phyloP scores from a whole-genome alignment of 1,139 yeast species.

The Candida sojae region DNA sequence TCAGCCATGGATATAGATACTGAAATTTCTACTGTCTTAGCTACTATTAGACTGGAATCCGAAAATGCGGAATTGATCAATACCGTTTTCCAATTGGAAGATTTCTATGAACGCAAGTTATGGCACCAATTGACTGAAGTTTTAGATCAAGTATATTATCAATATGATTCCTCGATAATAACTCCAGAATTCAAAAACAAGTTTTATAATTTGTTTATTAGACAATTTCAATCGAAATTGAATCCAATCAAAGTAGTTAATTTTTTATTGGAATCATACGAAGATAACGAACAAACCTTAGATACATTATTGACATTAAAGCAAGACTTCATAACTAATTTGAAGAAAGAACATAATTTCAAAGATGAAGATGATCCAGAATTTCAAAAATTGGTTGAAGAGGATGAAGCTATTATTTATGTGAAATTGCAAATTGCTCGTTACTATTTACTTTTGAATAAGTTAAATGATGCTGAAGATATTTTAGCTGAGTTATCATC shows the following conservation, averaged over 20 bases:
- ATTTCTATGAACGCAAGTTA: constrained; percentile 79
- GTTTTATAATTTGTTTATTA: constrained; percentile 71
- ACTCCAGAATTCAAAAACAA: constrained; percentile 58
- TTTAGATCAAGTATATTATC: constrained; percentile 57
- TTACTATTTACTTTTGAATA: constrained; percentile 57
- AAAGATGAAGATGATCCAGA: constrained; percentile 33
- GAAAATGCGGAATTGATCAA: constrained; percentile 59
- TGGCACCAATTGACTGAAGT: constrained; percentile 77
- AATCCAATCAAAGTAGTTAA: constrained; percentile 79
- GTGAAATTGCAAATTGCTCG: constrained; percentile 80
- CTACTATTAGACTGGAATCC: constrained; percentile 68
- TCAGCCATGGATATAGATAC: constrained; percentile 41
- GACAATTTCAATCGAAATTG: constrained; percentile 66
- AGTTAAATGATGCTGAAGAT: constrained; percentile 65
- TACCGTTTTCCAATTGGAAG: constrained; percentile 76
- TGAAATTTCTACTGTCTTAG: constrained; percentile 63
- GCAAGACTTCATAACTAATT: constrained; percentile 43
- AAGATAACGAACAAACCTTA: constrained; percentile 50
- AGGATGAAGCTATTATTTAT: constrained; percentile 52
- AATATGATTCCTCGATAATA: constrained; percentile 41
- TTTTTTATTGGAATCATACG: constrained; percentile 59
- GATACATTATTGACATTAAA: constrained; percentile 57
- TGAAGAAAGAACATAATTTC: constrained; percentile 26
- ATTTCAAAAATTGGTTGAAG: constrained; percentile 37
- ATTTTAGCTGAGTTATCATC: constrained; percentile 63